Evolutionary conservation across 176 grass and related monocot genomes (phyloP).

Genomic region (Oryza glaberrima): DNA sequence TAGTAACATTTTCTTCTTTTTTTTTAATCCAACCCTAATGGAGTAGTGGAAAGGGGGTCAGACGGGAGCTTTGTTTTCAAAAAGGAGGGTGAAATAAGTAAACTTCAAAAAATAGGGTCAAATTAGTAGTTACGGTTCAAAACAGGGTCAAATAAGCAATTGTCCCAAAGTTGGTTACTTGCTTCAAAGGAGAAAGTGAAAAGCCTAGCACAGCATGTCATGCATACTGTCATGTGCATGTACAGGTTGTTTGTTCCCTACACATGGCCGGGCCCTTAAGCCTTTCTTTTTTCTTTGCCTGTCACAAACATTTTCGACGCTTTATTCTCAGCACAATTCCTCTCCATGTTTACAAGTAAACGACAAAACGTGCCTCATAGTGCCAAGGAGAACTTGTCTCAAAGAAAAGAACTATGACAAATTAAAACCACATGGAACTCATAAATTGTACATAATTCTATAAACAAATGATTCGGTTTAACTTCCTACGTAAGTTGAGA

Average conservation of each 20-base stretch:
- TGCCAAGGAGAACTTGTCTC: background rate
- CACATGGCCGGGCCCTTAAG: background rate
- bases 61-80: too few relatives aligned
- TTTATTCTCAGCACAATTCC: background rate
- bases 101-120: too few relatives aligned
- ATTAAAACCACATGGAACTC: background rate
- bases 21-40: too few relatives aligned
- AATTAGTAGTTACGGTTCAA: too few relatives aligned
- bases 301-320: background rate
- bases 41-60: too few relatives aligned
- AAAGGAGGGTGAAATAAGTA: too few relatives aligned
- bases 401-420: background rate
- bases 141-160: too few relatives aligned
- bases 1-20: too few relatives aligned
- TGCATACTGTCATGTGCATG: background rate
- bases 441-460: background rate
- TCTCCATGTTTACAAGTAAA: background rate
- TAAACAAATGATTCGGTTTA: background rate
- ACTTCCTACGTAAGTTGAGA: too few relatives aligned
- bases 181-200: background rate
- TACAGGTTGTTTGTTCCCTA: background rate
- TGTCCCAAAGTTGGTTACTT: background rate
- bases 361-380: background rate
- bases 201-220: background rate
- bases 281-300: background rate